phyloP scores from a whole-genome alignment of 805 yeast species.

The Hanseniaspora thailandica region DNA sequence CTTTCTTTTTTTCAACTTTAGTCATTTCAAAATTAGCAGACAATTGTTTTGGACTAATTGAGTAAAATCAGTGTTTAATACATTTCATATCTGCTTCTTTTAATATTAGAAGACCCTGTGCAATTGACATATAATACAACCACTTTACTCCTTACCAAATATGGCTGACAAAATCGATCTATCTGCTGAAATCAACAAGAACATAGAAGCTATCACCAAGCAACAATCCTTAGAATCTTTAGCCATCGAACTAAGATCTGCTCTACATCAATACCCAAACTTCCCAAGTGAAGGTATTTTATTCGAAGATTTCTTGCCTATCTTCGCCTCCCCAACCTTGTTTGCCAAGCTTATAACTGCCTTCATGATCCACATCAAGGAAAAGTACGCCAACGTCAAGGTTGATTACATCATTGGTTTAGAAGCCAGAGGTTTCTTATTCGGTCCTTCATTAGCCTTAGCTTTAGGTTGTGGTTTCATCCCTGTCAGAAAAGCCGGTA shows the following conservation, averaged over 20 bases:
- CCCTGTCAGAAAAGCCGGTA: constrained; percentile 91
- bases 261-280: constrained; percentile 72
- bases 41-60: background rate
- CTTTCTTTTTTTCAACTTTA: background rate
- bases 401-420: constrained; percentile 87
- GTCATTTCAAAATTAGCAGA: background rate
- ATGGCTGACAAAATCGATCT: constrained; percentile 6
- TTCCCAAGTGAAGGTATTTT: constrained; percentile 88
- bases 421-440: constrained; percentile 92
- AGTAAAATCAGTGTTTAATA: no score
- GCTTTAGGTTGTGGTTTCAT: constrained; percentile 82
- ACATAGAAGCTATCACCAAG: background rate
- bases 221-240: constrained; percentile 18
- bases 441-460: constrained; percentile 91
- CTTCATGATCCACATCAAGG: constrained; percentile 60
- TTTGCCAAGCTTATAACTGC: constrained; percentile 76
- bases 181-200: constrained; percentile 1
- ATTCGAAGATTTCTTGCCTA: constrained; percentile 93
- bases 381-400: constrained; percentile 40
- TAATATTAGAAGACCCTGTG: background rate
- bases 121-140: background rate
- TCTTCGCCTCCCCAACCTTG: constrained; percentile 68
- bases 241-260: constrained; percentile 40
- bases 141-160: background rate
- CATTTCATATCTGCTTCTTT: no score